phyloP scores from a whole-genome alignment of 306 rosid genomes.

The Cotoneaster glaucophyllus region DNA sequence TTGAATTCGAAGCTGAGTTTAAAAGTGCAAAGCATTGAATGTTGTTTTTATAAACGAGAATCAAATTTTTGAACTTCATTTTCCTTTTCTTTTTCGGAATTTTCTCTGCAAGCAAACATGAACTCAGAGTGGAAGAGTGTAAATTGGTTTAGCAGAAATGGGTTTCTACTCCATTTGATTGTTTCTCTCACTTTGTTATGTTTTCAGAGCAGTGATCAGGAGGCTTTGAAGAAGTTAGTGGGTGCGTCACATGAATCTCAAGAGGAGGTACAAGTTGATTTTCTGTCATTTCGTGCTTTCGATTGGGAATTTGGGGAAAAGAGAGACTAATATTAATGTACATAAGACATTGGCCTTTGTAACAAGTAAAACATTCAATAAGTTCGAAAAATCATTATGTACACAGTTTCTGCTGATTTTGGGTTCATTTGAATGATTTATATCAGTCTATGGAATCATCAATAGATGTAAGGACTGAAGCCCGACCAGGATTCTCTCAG shows the following conservation, averaged over 20 bases:
- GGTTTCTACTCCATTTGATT: neutral
- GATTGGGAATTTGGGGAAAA: neutral
- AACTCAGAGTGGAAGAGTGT: no score
- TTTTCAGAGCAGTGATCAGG: slow-evolving; percentile 60
- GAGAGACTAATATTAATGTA: neutral
- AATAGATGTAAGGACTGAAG: neutral
- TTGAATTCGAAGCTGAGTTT: no score
- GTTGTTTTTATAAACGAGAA: no score
- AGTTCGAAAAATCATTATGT: neutral
- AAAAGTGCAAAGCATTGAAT: no score
- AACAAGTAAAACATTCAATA: neutral
- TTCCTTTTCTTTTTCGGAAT: neutral
- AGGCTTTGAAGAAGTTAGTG: slow-evolving; percentile 48
- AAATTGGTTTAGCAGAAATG: neutral
- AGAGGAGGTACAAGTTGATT: slow-evolving; percentile 1
- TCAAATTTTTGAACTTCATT: neutral
- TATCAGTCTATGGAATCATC: neutral
- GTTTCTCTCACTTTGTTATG: neutral
- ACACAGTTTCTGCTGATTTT: neutral
- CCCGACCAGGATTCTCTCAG: neutral
- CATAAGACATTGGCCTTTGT: neutral
- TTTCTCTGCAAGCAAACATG: neutral
- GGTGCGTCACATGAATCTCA: slow-evolving; percentile 20
- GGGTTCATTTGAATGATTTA: neutral
- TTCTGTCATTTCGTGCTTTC: neutral